Conservation (phyloP, 768 basidiomycete species). For the Phaeolepiota aurea region DNA sequence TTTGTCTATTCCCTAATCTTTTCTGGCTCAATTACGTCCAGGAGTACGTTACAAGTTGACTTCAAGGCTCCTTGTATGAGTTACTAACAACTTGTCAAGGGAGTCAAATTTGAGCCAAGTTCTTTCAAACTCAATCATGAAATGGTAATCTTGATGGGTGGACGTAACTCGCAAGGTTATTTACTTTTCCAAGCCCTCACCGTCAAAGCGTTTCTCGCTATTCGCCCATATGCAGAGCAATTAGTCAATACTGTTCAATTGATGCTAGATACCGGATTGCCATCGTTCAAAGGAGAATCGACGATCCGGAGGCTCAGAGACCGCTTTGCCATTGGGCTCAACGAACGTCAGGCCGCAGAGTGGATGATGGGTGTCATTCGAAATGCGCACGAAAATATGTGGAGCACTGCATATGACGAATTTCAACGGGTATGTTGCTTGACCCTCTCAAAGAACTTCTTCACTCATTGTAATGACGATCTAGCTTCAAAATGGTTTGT, state of each 20-base stretch:
- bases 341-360: conserved; percentile 88
- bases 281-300: conserved; percentile 93
- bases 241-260: conserved; percentile 81
- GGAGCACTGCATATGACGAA: conserved; percentile 92
- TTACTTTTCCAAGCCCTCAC: conserved; percentile 89
- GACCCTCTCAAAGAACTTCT: not conserved
- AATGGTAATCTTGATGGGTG: conserved; percentile 98
- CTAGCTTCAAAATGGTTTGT: conserved; percentile 32
- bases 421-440: conserved; percentile 82
- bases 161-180: conserved; percentile 89
- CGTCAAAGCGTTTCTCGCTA: conserved; percentile 93
- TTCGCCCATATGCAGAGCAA: conserved; percentile 90
- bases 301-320: conserved; percentile 86
- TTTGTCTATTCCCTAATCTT: conserved; percentile 16
- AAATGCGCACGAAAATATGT: conserved; percentile 92
- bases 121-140: conserved; percentile 99
- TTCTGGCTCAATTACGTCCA: conserved; percentile 41
- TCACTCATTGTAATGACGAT: not conserved
- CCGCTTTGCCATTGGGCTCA: conserved; percentile 74
- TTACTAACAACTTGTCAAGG: conserved; percentile 33
- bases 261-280: conserved; percentile 92
- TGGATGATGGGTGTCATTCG: conserved; percentile 85
- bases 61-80: not conserved
- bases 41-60: conserved; percentile 37
- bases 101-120: conserved; percentile 96